Conservation (phyloP, 2,329 filamentous ascomycete species). For the Neoscytalidium dimidiatum region DNA sequence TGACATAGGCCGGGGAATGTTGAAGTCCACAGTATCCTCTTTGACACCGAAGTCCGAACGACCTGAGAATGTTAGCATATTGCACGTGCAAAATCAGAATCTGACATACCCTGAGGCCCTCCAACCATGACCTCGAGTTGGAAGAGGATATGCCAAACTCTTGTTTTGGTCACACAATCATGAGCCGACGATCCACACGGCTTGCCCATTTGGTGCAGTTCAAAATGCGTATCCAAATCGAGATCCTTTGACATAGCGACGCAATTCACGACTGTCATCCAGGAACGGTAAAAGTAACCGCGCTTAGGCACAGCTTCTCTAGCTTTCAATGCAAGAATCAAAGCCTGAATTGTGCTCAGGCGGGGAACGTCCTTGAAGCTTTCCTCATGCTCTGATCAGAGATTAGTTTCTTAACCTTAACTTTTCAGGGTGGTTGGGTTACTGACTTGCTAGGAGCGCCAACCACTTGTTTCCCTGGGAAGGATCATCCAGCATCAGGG, state of each 20-base stretch:
- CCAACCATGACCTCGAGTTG: slow-evolving; percentile 90
- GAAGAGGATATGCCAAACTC: slow-evolving; percentile 88
- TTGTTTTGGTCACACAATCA: slow-evolving; percentile 81
- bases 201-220: slow-evolving; percentile 72
- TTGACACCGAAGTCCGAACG: slow-evolving; percentile 78
- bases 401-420: slow-evolving; percentile 24
- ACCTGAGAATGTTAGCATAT: slow-evolving; percentile 43
- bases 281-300: slow-evolving; percentile 95
- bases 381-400: slow-evolving; percentile 73
- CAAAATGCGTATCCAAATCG: slow-evolving; percentile 82
- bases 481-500: slow-evolving; percentile 79
- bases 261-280: slow-evolving; percentile 92
- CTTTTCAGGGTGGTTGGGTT: not conserved
- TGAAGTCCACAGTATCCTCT: slow-evolving; percentile 74
- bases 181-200: slow-evolving; percentile 67
- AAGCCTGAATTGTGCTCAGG: slow-evolving; percentile 86
- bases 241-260: slow-evolving; percentile 93
- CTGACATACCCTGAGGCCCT: slow-evolving; percentile 75
- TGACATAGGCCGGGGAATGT: slow-evolving; percentile 62
- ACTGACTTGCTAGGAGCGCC: slow-evolving; percentile 79
- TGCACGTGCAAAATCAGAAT: not conserved
- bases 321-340: slow-evolving; percentile 86
- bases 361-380: slow-evolving; percentile 91
- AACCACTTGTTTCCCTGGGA: slow-evolving; percentile 90
- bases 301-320: slow-evolving; percentile 88